These are phyloP conservation scores for Botrytis porri DNA, from an alignment of 2,329 filamentous ascomycete genomes.

Conservation along the genomic window DNA sequence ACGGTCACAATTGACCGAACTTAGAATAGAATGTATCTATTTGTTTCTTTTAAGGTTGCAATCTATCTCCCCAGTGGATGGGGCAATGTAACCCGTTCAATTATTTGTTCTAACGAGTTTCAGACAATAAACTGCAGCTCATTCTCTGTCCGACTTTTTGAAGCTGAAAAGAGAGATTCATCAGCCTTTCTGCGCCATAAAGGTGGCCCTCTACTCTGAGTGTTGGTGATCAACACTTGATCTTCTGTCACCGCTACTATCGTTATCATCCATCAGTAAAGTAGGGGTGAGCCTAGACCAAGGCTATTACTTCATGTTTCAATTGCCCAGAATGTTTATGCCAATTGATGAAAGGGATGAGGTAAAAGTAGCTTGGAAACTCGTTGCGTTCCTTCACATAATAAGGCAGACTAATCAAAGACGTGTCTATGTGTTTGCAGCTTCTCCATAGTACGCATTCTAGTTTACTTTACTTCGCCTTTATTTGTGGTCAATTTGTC, in stretches of 20 bases:
- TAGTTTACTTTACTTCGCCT: neutral
- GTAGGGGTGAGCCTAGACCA: neutral
- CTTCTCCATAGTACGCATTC: neutral
- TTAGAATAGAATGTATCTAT: neutral
- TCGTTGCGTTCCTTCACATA: neutral
- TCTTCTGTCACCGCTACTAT: neutral
- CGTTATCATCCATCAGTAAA: neutral
- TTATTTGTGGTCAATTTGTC: neutral
- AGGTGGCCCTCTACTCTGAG: neutral
- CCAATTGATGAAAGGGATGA: neutral
- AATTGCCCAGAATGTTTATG: neutral
- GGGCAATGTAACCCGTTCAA: neutral
- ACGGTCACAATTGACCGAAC: neutral
- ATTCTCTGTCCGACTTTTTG: neutral
- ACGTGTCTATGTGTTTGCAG: neutral
- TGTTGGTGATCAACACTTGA: neutral
- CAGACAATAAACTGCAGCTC: neutral
- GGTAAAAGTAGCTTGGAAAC: neutral
- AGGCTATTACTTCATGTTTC: neutral
- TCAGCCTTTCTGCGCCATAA: neutral
- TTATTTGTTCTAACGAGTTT: neutral
- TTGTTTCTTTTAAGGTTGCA: neutral
- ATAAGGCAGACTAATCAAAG: neutral
- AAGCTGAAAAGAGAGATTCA: neutral
- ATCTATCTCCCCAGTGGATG: neutral